phyloP scores from a whole-genome alignment of 768 basidiomycete species.

The Suillus bovinus region DNA sequence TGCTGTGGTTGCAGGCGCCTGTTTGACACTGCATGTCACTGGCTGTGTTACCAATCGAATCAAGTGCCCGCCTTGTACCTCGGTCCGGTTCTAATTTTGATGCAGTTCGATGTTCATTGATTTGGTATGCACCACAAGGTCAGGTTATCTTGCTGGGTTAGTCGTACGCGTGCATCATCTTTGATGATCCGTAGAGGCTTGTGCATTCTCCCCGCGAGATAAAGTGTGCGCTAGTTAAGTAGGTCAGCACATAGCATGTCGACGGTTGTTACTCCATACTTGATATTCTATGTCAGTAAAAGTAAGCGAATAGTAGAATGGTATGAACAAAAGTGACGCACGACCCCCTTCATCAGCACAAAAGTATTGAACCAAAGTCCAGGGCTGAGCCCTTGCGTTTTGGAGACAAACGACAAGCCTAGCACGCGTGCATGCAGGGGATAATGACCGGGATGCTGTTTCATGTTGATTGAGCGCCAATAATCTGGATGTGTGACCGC shows the following conservation, averaged over 20 bases:
- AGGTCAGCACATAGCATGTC: constrained; percentile 89
- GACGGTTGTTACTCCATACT: constrained; percentile 94
- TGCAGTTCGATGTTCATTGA: too few relatives aligned
- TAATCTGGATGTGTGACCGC: constrained; percentile 91
- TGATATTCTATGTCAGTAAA: constrained; percentile 67
- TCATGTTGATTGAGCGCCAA: constrained; percentile 96
- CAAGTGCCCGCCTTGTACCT: too few relatives aligned
- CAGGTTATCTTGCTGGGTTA: constrained; percentile 95
- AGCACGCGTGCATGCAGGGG: constrained; percentile 83
- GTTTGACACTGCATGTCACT: too few relatives aligned
- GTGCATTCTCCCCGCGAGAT: constrained; percentile 95
- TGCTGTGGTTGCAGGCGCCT: too few relatives aligned
- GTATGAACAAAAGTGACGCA: constrained; percentile 43
- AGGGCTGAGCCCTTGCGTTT: constrained; percentile 72
- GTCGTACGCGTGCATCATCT: constrained; percentile 87
- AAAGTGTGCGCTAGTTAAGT: constrained; percentile 90
- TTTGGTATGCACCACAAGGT: too few relatives aligned
- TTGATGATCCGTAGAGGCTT: constrained; percentile 94
- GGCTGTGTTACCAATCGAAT: too few relatives aligned
- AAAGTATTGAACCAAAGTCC: constrained; percentile 97
- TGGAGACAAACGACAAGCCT: constrained; percentile 81
- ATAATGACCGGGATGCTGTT: constrained; percentile 90
- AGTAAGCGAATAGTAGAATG: constrained; percentile 2
- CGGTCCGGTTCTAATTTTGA: too few relatives aligned
- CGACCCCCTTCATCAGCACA: constrained; percentile 80